Conservation (phyloP, 768 basidiomycete genomes). For the Mycena galopus region DNA sequence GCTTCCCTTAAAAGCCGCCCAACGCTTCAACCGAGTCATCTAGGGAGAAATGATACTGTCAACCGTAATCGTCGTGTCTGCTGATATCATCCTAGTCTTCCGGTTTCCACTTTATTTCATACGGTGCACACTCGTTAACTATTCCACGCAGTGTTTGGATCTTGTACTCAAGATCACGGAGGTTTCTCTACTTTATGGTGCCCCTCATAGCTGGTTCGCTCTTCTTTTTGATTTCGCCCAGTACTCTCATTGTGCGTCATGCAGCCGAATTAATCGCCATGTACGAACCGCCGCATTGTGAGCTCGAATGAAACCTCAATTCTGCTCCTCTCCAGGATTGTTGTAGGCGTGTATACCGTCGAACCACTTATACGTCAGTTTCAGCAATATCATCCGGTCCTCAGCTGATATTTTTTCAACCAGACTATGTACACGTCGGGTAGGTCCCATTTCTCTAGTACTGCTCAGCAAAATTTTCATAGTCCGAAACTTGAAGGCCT, state of each 20-base stretch:
- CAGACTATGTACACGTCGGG: constrained; percentile 25
- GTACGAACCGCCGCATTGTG: background rate
- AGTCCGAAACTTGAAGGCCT: background rate
- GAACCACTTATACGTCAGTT: background rate
- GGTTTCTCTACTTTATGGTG: constrained; percentile 14
- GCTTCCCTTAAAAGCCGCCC: background rate
- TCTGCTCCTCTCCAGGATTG: background rate
- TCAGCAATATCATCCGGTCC: background rate
- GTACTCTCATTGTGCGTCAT: background rate
- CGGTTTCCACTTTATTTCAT: constrained; percentile 6
- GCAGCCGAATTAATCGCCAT: constrained; percentile 19
- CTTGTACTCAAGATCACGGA: constrained; percentile 13
- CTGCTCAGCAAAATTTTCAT: background rate
- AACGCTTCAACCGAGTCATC: background rate
- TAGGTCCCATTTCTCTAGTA: background rate
- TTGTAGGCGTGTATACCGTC: constrained; percentile 3
- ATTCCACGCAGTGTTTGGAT: constrained; percentile 19
- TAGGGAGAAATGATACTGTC: constrained; percentile 8
- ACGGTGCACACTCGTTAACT: background rate
- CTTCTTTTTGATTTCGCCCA: no score
- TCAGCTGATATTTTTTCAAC: background rate
- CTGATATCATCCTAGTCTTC: constrained; percentile 14
- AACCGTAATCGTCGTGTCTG: constrained; percentile 12
- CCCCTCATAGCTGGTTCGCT: constrained; percentile 9
- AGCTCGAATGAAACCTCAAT: background rate